Conservation (phyloP, 2,329 filamentous ascomycete genomes). For the Pyrenophora tritici-repentis region DNA sequence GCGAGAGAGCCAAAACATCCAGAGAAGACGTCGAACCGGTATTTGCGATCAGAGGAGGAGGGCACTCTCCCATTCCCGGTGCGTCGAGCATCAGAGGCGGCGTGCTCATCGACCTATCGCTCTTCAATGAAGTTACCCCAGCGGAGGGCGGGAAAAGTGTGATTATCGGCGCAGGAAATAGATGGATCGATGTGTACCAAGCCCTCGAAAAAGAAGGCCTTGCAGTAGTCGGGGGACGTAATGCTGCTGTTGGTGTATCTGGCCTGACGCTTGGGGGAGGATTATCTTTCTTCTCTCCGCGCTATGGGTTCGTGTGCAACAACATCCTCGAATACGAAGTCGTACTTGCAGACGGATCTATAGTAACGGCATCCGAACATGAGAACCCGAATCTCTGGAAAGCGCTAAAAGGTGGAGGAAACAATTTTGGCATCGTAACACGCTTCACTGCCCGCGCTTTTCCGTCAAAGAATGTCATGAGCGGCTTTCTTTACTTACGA, state of each 20-base stretch:
- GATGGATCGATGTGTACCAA: conserved; percentile 25
- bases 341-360: conserved; percentile 43
- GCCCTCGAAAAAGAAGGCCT: conserved; percentile 21
- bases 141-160: conserved; percentile 14
- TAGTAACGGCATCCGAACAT: conserved; percentile 35
- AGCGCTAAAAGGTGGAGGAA: conserved; percentile 44
- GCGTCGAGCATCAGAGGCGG: conserved; percentile 29
- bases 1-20: background rate
- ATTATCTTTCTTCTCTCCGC: conserved; percentile 41
- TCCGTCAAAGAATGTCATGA: conserved; percentile 37
- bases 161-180: conserved; percentile 24
- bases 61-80: conserved; percentile 39
- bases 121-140: conserved; percentile 18
- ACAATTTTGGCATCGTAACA: conserved; percentile 48
- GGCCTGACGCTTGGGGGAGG: conserved; percentile 46
- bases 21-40: conserved; percentile 3
- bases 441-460: conserved; percentile 28
- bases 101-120: conserved; percentile 23
- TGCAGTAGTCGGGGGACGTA: conserved; percentile 29
- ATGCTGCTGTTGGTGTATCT: conserved; percentile 35
- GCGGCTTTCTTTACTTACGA: conserved; percentile 34
- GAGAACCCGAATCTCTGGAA: conserved; percentile 36
- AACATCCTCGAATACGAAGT: conserved; percentile 44
- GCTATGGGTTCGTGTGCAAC: conserved; percentile 40
- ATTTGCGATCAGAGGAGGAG: conserved; percentile 57